Base-by-base conservation (phyloP, 805 yeast genomes). In the Starmerella vaccinii region DNA sequence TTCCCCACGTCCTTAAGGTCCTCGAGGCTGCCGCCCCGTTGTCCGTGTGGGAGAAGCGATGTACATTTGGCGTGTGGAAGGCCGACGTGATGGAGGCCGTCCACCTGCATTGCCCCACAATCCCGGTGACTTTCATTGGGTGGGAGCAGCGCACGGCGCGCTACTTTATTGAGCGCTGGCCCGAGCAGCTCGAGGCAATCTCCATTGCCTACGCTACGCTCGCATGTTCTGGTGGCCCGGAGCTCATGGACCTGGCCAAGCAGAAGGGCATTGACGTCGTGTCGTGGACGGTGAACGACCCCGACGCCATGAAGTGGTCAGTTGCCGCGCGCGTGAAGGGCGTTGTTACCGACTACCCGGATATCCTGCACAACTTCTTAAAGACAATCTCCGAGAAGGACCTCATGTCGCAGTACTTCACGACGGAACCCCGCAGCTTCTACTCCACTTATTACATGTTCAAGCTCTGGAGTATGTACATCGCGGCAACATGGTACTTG, bases 21-120 rank as follows among this genome's bases (percentile, higher is more conserved):
- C 61, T 77, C 57, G 49, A 64, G 30, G 57, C 61, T 7, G 69
- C 70, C 8, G 65, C 70, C 13, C 76, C 76, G 49, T 35, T 65
- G 16, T 50, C 43, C 23, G 75, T 60, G 53, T 77, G 82, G 80
- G 66, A 70, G 47, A 55, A 63, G 16, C 65, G 68, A 19, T 63
- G 76, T 24, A 71, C 75, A 4, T 70, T 77, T 57, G 82, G 82
- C 0, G 60, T 78, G 5, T 78, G 82, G 82, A 60, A 67, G 30
- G 53, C 71, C 27, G 73, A 71, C 50, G 76, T 76, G 57, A 70
- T 70, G 52, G 63, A 66, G 54, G 76, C 73, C 16, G 67, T 69
- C 18, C 64, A 63, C 29, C 61, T 70, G 3, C 68, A 67, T 4
- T 59, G 71, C 1, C 65, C 77, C 12, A 52, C 53, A 21, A 48